phyloP scores from a whole-genome alignment of 345 rosid species.

The Salix exigua region DNA sequence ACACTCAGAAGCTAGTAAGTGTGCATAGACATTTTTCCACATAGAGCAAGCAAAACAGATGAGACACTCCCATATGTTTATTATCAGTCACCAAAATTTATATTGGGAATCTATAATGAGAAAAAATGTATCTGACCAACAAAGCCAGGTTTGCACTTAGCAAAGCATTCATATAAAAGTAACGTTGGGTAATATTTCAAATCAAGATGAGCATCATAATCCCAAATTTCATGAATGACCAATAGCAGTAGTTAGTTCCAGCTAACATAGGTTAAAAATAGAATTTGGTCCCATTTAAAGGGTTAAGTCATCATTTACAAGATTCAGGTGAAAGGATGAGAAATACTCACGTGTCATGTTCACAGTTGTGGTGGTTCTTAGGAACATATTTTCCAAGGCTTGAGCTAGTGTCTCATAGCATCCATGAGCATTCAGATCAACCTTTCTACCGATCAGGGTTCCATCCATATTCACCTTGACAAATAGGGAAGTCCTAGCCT shows the following conservation, averaged over 20 bases:
- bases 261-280: neutral
- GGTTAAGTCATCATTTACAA: constrained; percentile 1
- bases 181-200: too few species aligned
- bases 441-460: constrained; percentile 83
- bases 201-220: too few species aligned
- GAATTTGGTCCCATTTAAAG: neutral
- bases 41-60: neutral
- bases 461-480: constrained; percentile 98
- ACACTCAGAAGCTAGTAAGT: neutral
- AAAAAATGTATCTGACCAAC: too few species aligned
- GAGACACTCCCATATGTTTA: neutral
- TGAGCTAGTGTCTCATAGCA: constrained; percentile 67
- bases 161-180: neutral
- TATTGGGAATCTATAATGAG: too few species aligned
- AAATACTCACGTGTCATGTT: constrained; percentile 37
- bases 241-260: neutral
- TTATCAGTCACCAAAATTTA: too few species aligned
- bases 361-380: constrained; percentile 30
- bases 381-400: constrained; percentile 74
- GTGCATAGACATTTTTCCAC: neutral
- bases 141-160: too few species aligned
- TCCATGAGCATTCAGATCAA: constrained; percentile 66
- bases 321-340: constrained; percentile 1
- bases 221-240: neutral
- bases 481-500: constrained; percentile 45